These are phyloP conservation scores for Phytophthora hybrid DNA, from an alignment of 352 stramenopile genomes.

Conservation along the genomic window DNA sequence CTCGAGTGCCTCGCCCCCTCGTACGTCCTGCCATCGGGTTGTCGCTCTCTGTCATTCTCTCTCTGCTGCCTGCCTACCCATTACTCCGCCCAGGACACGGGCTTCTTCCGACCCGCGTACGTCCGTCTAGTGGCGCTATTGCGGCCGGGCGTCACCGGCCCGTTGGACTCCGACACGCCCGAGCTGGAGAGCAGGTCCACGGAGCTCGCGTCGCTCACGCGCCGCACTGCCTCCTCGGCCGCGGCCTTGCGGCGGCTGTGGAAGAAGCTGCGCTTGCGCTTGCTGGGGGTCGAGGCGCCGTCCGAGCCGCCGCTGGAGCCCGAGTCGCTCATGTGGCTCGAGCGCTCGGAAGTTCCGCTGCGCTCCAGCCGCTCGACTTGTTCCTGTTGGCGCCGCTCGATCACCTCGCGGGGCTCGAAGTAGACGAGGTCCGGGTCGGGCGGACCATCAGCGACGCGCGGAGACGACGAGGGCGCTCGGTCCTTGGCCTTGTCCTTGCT, in stretches of 20 bases:
- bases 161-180: constrained; percentile 43
- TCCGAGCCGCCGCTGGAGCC: constrained; percentile 62
- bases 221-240: constrained; percentile 42
- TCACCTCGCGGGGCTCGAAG: constrained; percentile 55
- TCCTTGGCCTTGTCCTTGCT: not conserved
- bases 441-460: not conserved
- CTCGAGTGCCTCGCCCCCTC: constrained; percentile 21
- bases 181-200: constrained; percentile 44
- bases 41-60: constrained; percentile 7
- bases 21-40: constrained; percentile 27
- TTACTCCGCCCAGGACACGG: constrained; percentile 76
- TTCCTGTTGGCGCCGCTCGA: constrained; percentile 38
- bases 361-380: constrained; percentile 42
- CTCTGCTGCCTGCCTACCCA: not conserved
- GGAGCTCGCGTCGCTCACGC: constrained; percentile 45
- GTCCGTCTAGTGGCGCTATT: constrained; percentile 55
- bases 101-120: constrained; percentile 85
- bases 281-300: constrained; percentile 35
- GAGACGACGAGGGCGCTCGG: not conserved
- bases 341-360: constrained; percentile 51
- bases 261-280: constrained; percentile 55
- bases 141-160: constrained; percentile 13
- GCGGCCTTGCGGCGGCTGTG: constrained; percentile 48
- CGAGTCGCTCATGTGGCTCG: constrained; percentile 56
- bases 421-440: constrained; percentile 52